phyloP scores from a whole-genome alignment of 2,329 filamentous ascomycete species.

The Pseudogymnoascus sp. region DNA sequence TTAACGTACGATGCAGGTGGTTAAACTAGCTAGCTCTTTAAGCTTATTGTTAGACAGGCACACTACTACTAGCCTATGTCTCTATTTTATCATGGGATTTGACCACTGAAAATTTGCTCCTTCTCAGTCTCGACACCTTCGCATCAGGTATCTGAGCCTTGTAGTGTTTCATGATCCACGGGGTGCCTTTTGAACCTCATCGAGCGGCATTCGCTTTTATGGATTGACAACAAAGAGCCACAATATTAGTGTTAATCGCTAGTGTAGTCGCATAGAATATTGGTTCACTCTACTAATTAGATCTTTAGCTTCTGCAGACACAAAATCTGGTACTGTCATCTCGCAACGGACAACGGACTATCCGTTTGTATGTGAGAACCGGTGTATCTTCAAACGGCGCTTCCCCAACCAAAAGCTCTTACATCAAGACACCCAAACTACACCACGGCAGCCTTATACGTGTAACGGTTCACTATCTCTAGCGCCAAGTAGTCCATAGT shows the following conservation, averaged over 20 bases:
- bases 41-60: not conserved
- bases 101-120: not conserved
- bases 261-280: not conserved
- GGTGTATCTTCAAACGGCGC: slow-evolving; percentile 95
- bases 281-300: slow-evolving; percentile 77
- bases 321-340: slow-evolving; percentile 85
- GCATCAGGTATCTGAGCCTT: slow-evolving; percentile 33
- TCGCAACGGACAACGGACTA: slow-evolving; percentile 75
- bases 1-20: not conserved
- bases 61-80: not conserved
- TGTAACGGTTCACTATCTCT: slow-evolving; percentile 93
- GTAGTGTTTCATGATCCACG: slow-evolving; percentile 96
- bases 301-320: slow-evolving; percentile 83
- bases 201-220: slow-evolving; percentile 82
- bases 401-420: slow-evolving; percentile 97
- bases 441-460: slow-evolving; percentile 90
- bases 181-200: slow-evolving; percentile 85
- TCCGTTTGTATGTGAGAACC: slow-evolving; percentile 86
- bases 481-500: slow-evolving; percentile 97
- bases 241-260: slow-evolving; percentile 16
- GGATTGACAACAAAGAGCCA: slow-evolving; percentile 85
- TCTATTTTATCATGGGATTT: not conserved
- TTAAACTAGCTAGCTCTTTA: not conserved
- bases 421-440: slow-evolving; percentile 89
- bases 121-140: slow-evolving; percentile 4